phyloP scores from a whole-genome alignment of 1,284 basidiomycete genomes.

The Serendipita sp. region DNA sequence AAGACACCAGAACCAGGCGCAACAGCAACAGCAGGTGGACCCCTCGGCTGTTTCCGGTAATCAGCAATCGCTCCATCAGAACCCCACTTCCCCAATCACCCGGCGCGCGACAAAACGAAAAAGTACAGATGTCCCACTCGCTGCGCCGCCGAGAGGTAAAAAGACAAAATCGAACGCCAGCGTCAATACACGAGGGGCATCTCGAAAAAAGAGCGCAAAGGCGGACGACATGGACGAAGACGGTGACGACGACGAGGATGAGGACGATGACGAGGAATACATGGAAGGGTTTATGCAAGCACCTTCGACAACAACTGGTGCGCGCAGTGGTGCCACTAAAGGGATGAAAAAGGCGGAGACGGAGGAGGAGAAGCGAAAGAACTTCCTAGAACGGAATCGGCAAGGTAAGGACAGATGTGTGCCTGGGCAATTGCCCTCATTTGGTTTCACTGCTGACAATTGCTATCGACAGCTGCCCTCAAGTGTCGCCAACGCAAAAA shows the following conservation, averaged over 20 bases:
- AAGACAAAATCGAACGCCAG: slow-evolving; percentile 15
- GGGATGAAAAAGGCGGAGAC: slow-evolving; percentile 67
- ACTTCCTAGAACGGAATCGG: slow-evolving; percentile 86
- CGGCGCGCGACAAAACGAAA: slow-evolving; percentile 58
- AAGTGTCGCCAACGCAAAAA: slow-evolving; percentile 99
- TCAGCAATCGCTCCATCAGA: slow-evolving; percentile 7
- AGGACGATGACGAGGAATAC: slow-evolving; percentile 17
- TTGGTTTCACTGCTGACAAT: slow-evolving; percentile 3
- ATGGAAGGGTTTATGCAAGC: slow-evolving; percentile 7
- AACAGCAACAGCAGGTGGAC: slow-evolving; percentile 21
- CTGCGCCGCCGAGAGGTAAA: slow-evolving; percentile 20
- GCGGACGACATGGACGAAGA: slow-evolving; percentile 17
- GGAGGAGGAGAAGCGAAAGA: slow-evolving; percentile 83
- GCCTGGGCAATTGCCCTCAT: neutral
- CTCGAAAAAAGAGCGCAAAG: slow-evolving; percentile 2
- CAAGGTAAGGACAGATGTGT: slow-evolving; percentile 48
- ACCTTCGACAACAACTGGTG: slow-evolving; percentile 14
- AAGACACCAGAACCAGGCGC: slow-evolving; percentile 43
- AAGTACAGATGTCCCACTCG: slow-evolving; percentile 30
- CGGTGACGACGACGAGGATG: slow-evolving; percentile 19
- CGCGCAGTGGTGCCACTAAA: slow-evolving; percentile 18
- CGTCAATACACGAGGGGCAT: slow-evolving; percentile 15
- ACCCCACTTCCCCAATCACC: slow-evolving; percentile 13
- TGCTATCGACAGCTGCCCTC: slow-evolving; percentile 57
- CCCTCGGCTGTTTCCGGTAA: slow-evolving; percentile 19